These are phyloP conservation scores for Pistacia atlantica DNA, from an alignment of 345 rosid species.

Conservation along the genomic window DNA sequence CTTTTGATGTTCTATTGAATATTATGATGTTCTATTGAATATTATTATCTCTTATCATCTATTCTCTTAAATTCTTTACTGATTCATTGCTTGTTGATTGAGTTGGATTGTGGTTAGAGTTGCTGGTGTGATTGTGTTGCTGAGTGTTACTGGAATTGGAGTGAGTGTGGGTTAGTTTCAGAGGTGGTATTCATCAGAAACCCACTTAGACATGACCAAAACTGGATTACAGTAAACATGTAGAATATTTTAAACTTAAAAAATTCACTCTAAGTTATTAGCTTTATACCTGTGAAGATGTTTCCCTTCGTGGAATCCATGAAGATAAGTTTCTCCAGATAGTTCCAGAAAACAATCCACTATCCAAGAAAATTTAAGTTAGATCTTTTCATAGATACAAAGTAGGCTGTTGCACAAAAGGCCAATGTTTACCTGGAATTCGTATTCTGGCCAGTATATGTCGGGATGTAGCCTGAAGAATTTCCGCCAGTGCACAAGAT, in stretches of 20 bases:
- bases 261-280: constrained; percentile 11
- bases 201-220: neutral
- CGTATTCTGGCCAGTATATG: constrained; percentile 60
- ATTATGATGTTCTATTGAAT: too few species aligned
- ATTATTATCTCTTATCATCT: too few species aligned
- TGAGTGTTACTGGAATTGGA: too few species aligned
- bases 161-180: too few species aligned
- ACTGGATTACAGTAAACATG: neutral
- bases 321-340: constrained; percentile 84
- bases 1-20: too few species aligned
- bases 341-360: constrained; percentile 78
- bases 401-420: constrained; percentile 1
- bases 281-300: constrained; percentile 59
- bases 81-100: too few species aligned
- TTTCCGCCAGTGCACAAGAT: constrained; percentile 89
- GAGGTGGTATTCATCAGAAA: neutral
- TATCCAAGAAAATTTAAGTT: constrained; percentile 32
- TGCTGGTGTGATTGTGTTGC: too few species aligned
- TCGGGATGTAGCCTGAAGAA: constrained; percentile 66
- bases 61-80: too few species aligned
- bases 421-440: constrained; percentile 53
- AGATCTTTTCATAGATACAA: neutral
- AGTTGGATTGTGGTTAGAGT: too few species aligned
- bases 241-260: neutral
- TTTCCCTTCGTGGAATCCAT: constrained; percentile 83